Conservation (phyloP, 805 yeast genomes). For the Candida namnaoensis region DNA sequence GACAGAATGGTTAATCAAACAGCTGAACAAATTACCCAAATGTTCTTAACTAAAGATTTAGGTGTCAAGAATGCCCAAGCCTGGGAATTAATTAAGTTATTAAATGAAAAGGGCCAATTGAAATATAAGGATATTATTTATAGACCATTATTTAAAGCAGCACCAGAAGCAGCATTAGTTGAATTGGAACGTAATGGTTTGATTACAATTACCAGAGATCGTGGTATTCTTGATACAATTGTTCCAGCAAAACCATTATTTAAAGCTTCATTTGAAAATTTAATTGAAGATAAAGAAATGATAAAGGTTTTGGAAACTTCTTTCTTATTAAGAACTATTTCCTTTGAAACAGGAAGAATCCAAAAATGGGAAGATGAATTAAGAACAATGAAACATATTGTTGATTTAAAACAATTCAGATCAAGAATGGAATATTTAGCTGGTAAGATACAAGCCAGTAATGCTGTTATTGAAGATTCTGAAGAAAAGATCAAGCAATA, state of each 20-base stretch:
- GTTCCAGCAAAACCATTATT: conserved; percentile 80
- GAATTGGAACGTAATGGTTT: conserved; percentile 77
- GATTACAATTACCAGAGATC: conserved; percentile 60
- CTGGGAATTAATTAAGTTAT: conserved; percentile 69
- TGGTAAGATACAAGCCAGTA: conserved; percentile 56
- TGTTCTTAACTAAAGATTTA: conserved; percentile 46
- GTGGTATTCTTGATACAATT: conserved; percentile 63
- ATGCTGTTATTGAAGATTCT: conserved; percentile 35
- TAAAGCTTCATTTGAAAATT: conserved; percentile 65
- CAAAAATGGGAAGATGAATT: conserved; percentile 65
- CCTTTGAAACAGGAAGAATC: conserved; percentile 55
- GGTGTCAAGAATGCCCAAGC: conserved; percentile 75
- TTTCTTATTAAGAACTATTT: conserved; percentile 44
- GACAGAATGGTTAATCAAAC: conserved; percentile 77
- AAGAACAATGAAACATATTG: conserved; percentile 41
- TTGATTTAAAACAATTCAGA: conserved; percentile 44
- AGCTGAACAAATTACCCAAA: conserved; percentile 80
- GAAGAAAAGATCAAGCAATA: conserved; percentile 35
- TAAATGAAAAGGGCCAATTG: conserved; percentile 41
- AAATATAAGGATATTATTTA: conserved; percentile 42
- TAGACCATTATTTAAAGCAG: conserved; percentile 50
- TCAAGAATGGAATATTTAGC: conserved; percentile 60
- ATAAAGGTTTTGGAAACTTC: conserved; percentile 57
- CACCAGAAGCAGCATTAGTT: conserved; percentile 46
- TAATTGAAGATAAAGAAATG: conserved; percentile 49